Evolutionary conservation across 2,329 filamentous ascomycete species (phyloP).

Genomic region (Cucurbitaria berberidis): DNA sequence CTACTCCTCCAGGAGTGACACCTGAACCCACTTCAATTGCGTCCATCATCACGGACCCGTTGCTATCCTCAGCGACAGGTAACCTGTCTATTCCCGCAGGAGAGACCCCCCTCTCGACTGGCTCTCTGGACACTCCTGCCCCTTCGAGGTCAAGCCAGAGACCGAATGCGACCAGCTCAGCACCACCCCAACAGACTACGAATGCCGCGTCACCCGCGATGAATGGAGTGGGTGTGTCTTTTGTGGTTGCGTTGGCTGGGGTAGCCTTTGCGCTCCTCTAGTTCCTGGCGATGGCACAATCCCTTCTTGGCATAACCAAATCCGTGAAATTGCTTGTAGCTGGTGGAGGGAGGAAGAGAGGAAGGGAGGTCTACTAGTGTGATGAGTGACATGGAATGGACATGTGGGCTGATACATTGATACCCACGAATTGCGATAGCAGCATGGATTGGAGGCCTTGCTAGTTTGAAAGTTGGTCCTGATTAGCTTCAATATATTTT

Average conservation of each 20-base stretch:
- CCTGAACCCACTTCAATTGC: slow-evolving; percentile 7
- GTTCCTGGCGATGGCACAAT: not conserved
- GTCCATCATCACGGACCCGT: slow-evolving; percentile 14
- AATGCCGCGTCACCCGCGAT: slow-evolving; percentile 27
- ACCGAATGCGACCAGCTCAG: slow-evolving; percentile 9
- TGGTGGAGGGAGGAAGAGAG: too few relatives aligned
- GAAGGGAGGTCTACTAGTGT: too few relatives aligned
- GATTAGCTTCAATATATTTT: too few relatives aligned
- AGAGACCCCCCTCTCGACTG: slow-evolving; percentile 28
- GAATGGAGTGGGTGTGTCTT: slow-evolving; percentile 14
- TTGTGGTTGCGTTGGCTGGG: slow-evolving; percentile 25
- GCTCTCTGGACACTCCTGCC: slow-evolving; percentile 5
- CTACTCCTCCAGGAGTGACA: slow-evolving; percentile 31
- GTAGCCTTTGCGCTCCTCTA: slow-evolving; percentile 36
- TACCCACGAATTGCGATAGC: too few relatives aligned
- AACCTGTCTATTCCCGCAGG: slow-evolving; percentile 27
- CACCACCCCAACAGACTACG: slow-evolving; percentile 19
- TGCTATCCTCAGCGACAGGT: slow-evolving; percentile 9
- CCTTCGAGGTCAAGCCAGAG: not conserved
- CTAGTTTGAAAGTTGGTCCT: too few relatives aligned
- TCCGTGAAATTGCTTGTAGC: too few relatives aligned
- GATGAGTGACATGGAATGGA: too few relatives aligned
- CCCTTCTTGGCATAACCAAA: not conserved
- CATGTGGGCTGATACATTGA: too few relatives aligned
- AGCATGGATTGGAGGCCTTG: too few relatives aligned